These are phyloP conservation scores for Waltiozyma sp. DNA, from an alignment of 1,139 yeast genomes.

Conservation along the genomic window DNA sequence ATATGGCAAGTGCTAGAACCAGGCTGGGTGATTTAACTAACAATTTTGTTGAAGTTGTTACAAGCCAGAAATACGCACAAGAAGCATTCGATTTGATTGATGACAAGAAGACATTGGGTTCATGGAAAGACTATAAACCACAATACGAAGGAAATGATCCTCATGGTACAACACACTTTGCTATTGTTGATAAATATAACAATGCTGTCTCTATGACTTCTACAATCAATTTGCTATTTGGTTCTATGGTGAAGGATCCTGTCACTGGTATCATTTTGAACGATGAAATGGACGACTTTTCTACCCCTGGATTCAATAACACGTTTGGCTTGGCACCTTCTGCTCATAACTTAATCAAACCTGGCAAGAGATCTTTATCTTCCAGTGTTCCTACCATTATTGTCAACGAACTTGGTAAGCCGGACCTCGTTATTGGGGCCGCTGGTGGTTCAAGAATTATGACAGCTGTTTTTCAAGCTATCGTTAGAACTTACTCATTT, in stretches of 20 bases:
- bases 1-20: slow-evolving; percentile 81
- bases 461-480: slow-evolving; percentile 76
- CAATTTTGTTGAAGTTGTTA: slow-evolving; percentile 23
- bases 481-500: slow-evolving; percentile 52
- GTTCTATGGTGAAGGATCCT: slow-evolving; percentile 72
- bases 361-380: slow-evolving; percentile 74
- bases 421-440: slow-evolving; percentile 74
- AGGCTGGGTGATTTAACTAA: slow-evolving; percentile 57
- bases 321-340: slow-evolving; percentile 79
- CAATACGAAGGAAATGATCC: slow-evolving; percentile 64
- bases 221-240: slow-evolving; percentile 79
- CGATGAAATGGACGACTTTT: slow-evolving; percentile 93
- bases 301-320: slow-evolving; percentile 59
- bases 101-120: slow-evolving; percentile 41
- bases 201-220: slow-evolving; percentile 84
- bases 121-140: slow-evolving; percentile 71
- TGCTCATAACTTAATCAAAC: slow-evolving; percentile 61
- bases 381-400: slow-evolving; percentile 74
- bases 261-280: slow-evolving; percentile 74
- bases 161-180: slow-evolving; percentile 83
- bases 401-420: slow-evolving; percentile 34
- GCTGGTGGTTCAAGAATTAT: slow-evolving; percentile 90
- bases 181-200: slow-evolving; percentile 54
- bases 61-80: slow-evolving; percentile 43
- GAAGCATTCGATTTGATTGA: slow-evolving; percentile 36